Conservation (phyloP, 768 basidiomycete species). For the Lactarius sanguifluus region DNA sequence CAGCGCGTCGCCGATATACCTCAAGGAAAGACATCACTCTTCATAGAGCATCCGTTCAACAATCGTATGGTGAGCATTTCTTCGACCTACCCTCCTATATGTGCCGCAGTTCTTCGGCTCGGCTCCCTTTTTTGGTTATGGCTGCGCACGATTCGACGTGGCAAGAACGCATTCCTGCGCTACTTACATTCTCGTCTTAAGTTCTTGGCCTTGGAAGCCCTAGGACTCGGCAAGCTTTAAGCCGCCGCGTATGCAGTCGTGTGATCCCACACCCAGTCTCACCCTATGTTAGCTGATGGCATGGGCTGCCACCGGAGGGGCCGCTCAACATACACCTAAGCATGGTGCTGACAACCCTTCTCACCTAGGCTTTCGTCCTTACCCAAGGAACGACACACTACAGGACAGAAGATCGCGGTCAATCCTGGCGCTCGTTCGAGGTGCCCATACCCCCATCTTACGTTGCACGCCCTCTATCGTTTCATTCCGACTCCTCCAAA, state of each 20-base stretch:
- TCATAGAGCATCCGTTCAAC: constrained; percentile 86
- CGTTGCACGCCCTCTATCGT: constrained; percentile 68
- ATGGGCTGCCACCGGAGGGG: not conserved
- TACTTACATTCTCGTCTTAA: not conserved
- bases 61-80: constrained; percentile 40
- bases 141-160: not conserved
- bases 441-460: constrained; percentile 60
- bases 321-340: not conserved
- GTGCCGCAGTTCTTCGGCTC: not conserved
- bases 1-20: constrained; percentile 46
- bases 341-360: constrained; percentile 5
- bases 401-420: constrained; percentile 84
- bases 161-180: not conserved
- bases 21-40: constrained; percentile 62
- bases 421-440: constrained; percentile 81
- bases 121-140: not conserved
- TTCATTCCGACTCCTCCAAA: constrained; percentile 77
- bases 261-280: not conserved
- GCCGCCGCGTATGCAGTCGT: not conserved
- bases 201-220: not conserved
- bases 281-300: no score
- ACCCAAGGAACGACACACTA: constrained; percentile 77
- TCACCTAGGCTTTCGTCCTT: constrained; percentile 77
- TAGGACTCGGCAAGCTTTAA: not conserved
- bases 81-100: constrained; percentile 6